These are phyloP conservation scores for Coemansia sp. DNA, from an alignment of 192 early-diverging fungal species.

Conservation along the genomic window DNA sequence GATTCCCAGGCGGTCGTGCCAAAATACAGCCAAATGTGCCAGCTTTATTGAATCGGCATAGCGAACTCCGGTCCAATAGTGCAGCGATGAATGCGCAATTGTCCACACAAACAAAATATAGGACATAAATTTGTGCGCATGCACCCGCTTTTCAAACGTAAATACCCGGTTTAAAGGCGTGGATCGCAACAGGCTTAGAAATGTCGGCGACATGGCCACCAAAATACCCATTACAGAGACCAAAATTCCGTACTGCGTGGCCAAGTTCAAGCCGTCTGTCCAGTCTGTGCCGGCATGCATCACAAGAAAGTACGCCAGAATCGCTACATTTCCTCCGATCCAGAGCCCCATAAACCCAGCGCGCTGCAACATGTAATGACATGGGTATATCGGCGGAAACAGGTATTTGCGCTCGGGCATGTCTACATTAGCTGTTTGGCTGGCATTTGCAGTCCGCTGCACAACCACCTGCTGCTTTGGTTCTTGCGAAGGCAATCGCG, in stretches of 20 bases:
- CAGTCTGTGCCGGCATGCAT: constrained; percentile 24
- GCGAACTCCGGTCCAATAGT: constrained; percentile 43
- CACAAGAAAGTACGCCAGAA: constrained; percentile 39
- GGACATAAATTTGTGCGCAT: constrained; percentile 73
- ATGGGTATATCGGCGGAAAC: constrained; percentile 49
- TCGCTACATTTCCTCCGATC: constrained; percentile 34
- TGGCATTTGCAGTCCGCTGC: background rate
- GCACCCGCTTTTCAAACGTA: constrained; percentile 70
- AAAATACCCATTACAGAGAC: constrained; percentile 52
- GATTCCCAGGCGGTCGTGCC: constrained; percentile 52
- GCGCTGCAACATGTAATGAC: constrained; percentile 52
- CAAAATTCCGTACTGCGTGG: constrained; percentile 46
- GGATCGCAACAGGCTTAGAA: constrained; percentile 57
- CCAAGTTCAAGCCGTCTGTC: constrained; percentile 45
- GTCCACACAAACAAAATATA: constrained; percentile 67
- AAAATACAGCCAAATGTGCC: constrained; percentile 32
- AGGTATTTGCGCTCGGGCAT: constrained; percentile 32
- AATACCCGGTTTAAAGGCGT: constrained; percentile 60
- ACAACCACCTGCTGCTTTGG: background rate
- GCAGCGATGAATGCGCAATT: constrained; percentile 59
- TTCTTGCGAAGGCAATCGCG: background rate
- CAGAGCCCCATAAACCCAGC: constrained; percentile 47
- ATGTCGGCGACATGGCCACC: constrained; percentile 70
- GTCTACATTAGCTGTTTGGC: constrained; percentile 10
- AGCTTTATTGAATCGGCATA: constrained; percentile 31